Conservation (phyloP, 768 basidiomycete species). For the Suillus placidus region DNA sequence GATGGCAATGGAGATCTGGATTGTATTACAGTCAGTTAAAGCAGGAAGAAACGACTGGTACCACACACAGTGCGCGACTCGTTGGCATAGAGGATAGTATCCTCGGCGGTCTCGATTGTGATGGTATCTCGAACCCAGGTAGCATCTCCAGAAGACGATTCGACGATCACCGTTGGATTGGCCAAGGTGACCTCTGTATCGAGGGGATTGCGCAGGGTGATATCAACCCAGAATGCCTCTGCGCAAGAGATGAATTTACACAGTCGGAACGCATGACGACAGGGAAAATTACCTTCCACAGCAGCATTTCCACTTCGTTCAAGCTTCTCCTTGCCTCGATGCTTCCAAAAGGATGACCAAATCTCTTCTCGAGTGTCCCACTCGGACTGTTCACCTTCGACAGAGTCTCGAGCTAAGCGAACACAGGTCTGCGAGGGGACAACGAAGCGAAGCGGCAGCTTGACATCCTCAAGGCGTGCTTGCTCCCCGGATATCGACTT, state of each 20-base stretch:
- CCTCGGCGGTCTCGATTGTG: conserved; percentile 61
- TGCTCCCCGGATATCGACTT: conserved; percentile 56
- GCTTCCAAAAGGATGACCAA: conserved; percentile 66
- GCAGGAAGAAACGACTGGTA: background rate
- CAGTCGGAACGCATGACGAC: background rate
- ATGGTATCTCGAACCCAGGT: conserved; percentile 43
- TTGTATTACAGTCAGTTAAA: conserved; percentile 1
- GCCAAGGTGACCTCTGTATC: conserved; percentile 72
- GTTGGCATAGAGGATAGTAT: conserved; percentile 61
- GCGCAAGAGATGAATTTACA: conserved; percentile 13
- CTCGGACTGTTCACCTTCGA: conserved; percentile 43
- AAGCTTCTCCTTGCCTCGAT: conserved; percentile 55
- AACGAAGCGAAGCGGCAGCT: conserved; percentile 71
- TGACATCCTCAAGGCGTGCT: conserved; percentile 46
- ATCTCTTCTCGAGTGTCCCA: conserved; percentile 70
- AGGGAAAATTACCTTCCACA: conserved; percentile 55
- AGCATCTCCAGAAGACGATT: conserved; percentile 35
- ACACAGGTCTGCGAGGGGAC: conserved; percentile 57
- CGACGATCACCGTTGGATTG: conserved; percentile 59
- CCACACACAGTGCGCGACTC: conserved; percentile 65
- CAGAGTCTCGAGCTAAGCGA: conserved; percentile 55
- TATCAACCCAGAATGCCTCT: conserved; percentile 82
- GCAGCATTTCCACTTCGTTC: conserved; percentile 59
- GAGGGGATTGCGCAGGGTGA: conserved; percentile 71
- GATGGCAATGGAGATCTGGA: conserved; percentile 65